phyloP scores from a whole-genome alignment of 352 stramenopile species.

The Phytophthora boehmeriae region DNA sequence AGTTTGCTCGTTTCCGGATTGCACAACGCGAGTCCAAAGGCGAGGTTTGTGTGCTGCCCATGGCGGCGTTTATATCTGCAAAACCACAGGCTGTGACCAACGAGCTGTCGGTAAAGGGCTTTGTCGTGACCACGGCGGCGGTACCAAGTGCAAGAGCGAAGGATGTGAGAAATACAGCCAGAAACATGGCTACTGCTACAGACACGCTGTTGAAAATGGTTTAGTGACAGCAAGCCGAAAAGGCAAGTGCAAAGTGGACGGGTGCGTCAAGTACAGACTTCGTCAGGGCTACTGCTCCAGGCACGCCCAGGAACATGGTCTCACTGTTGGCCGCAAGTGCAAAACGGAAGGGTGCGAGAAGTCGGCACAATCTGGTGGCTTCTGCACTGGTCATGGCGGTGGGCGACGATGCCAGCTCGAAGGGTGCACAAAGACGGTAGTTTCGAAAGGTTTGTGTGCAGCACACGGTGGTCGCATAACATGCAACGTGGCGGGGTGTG shows the following conservation, averaged over 20 bases:
- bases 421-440: slow-evolving; percentile 22
- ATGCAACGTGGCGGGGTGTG: slow-evolving; percentile 25
- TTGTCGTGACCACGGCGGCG: slow-evolving; percentile 17
- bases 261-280: slow-evolving; percentile 23
- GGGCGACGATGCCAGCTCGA: slow-evolving; percentile 25
- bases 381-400: slow-evolving; percentile 26
- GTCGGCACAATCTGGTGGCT: slow-evolving; percentile 22
- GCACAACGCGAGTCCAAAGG: slow-evolving; percentile 14
- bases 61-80: slow-evolving; percentile 21
- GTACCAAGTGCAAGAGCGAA: slow-evolving; percentile 16
- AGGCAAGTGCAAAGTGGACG: slow-evolving; percentile 27
- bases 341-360: slow-evolving; percentile 28
- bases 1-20: slow-evolving; percentile 17
- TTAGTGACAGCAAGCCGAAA: slow-evolving; percentile 19
- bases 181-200: slow-evolving; percentile 30
- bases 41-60: slow-evolving; percentile 27
- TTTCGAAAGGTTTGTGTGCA: slow-evolving; percentile 28
- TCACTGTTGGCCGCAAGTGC: slow-evolving; percentile 24
- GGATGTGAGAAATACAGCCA: slow-evolving; percentile 24
- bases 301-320: slow-evolving; percentile 25
- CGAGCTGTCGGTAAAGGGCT: slow-evolving; percentile 22
- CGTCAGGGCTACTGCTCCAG: slow-evolving; percentile 26
- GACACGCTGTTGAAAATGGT: slow-evolving; percentile 21
- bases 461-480: slow-evolving; percentile 28
- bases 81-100: slow-evolving; percentile 15